phyloP scores from a whole-genome alignment of 2,329 filamentous ascomycete genomes.

The Hypoxylon sp. region DNA sequence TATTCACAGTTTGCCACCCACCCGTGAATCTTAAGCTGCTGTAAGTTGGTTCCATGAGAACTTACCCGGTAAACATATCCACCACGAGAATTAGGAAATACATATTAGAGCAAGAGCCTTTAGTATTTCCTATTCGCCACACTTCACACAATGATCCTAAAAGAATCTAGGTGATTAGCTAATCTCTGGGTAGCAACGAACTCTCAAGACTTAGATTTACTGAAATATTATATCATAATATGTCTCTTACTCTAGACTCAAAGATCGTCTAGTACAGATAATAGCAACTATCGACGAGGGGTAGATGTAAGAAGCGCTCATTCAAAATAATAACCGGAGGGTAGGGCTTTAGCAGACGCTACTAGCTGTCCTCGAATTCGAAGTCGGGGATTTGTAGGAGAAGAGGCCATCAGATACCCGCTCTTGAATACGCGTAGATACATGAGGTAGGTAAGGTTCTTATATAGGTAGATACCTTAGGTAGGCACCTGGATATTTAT shows the following conservation, averaged over 20 bases:
- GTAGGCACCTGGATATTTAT: background rate
- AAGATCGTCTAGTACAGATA: background rate
- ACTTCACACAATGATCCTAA: background rate
- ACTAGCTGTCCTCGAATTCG: background rate
- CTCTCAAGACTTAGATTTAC: background rate
- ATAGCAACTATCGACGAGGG: background rate
- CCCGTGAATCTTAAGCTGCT: no score
- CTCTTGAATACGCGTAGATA: background rate
- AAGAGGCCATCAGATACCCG: background rate
- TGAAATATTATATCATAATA: background rate
- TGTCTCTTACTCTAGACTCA: background rate
- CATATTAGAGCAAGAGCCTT: no score
- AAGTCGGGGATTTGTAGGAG: background rate
- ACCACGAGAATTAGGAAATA: no score
- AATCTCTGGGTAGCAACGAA: background rate
- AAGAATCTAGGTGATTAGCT: background rate
- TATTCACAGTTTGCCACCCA: no score
- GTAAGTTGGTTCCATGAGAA: no score
- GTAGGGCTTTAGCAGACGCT: background rate
- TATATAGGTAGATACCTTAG: background rate
- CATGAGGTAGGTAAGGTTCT: background rate
- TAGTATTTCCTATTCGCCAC: background rate
- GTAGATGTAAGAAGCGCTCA: background rate
- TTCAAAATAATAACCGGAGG: no score
- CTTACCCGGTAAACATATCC: no score